Evolutionary conservation across 305 asterid genomes (phyloP), one percentile per base, ranked within the genome.

Genomic region (Nicotiana rustica): DNA sequence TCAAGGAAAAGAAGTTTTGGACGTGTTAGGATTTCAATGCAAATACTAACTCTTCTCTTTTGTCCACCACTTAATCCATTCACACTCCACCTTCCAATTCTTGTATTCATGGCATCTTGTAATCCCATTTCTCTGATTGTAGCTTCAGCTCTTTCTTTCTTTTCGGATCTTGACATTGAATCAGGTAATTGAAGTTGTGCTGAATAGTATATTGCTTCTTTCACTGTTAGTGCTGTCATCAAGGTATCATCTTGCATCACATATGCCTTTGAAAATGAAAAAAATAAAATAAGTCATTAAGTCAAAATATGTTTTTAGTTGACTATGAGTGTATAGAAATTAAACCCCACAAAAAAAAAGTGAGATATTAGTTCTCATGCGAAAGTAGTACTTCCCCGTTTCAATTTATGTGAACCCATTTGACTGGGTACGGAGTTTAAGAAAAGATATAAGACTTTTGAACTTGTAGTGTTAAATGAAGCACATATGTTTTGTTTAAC

Each of bases 31-130:
- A 92, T 86, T 64, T 92, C 94, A 12, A 92, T 81, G 68, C 94
- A 90, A 56, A 92, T 92, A 85, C 95, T 91, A 1, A 91, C 92
- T 80, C 95, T 84, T 59, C 93, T 82, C 86, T 88, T 90, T 55
- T 91, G 92, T 6, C 96, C 96, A 1, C 94, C 93, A 19, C 96
- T 92, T 1, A 92, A 87, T 0, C 96, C 96, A 64, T 90, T 88
- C 0, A 87, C 88, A 18, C 85, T 84, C 93, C 92, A 90, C 49
- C 92, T 92, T 77, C 94, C 96, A 13, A 92, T 90, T 68, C 92
- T 85, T 0, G 94, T 92, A 77, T 92, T 62, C 36, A 89, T 77
- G 3, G 93, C 88, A 7, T 91, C 91, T 59, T 85, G 87, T 19
- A 92, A 82, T 0, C 96, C 96, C 96, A 92, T 89, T 19, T 92